phyloP scores from a whole-genome alignment of 768 basidiomycete species.

The Lepiota venenata region DNA sequence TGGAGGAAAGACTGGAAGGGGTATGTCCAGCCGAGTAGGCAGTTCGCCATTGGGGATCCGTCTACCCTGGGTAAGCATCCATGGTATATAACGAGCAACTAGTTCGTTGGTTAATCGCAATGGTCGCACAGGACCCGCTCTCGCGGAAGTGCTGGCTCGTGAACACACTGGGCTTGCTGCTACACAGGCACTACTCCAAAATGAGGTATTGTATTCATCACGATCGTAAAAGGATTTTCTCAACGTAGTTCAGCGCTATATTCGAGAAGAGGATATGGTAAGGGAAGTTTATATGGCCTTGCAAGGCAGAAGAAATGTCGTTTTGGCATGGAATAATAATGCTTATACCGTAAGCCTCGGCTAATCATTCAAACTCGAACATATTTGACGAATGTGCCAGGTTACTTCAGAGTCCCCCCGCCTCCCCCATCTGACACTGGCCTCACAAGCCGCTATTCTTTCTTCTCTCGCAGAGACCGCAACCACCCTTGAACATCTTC shows the following conservation, averaged over 20 bases:
- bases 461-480: slow-evolving; percentile 54
- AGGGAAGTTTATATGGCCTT: slow-evolving; percentile 74
- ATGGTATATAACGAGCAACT: background rate
- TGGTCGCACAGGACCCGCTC: slow-evolving; percentile 40
- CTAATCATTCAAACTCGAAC: background rate
- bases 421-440: slow-evolving; percentile 63
- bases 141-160: slow-evolving; percentile 28
- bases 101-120: background rate
- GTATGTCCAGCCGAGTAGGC: slow-evolving; percentile 34
- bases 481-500: slow-evolving; percentile 58
- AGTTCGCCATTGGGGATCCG: slow-evolving; percentile 65
- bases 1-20: slow-evolving; percentile 69
- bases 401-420: slow-evolving; percentile 50
- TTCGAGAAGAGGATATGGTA: slow-evolving; percentile 72
- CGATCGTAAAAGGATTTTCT: background rate
- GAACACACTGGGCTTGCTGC: slow-evolving; percentile 30
- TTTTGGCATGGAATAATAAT: slow-evolving; percentile 39
- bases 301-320: slow-evolving; percentile 65
- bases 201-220: slow-evolving; percentile 32
- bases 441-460: slow-evolving; percentile 65
- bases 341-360: slow-evolving; percentile 26
- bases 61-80: slow-evolving; percentile 59
- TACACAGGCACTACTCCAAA: slow-evolving; percentile 35
- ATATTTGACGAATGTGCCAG: slow-evolving; percentile 24
- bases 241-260: slow-evolving; percentile 47